These are phyloP conservation scores for Linnemannia elongata DNA, from an alignment of 192 early-diverging fungal species.

Conservation along the genomic window DNA sequence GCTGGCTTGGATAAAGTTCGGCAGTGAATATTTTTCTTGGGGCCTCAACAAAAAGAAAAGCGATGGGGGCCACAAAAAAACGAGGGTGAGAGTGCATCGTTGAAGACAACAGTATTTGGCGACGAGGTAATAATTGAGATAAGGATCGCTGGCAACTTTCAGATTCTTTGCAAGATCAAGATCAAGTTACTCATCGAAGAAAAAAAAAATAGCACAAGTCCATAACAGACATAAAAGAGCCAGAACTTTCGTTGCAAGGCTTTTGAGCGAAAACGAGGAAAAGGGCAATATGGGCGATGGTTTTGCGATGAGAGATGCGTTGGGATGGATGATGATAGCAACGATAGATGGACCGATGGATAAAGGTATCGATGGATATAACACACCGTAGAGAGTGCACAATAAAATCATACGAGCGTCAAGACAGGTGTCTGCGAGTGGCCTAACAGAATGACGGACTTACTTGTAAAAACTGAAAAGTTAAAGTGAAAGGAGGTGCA, in stretches of 20 bases:
- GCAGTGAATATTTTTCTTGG: conserved; percentile 11
- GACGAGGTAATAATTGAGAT: not conserved
- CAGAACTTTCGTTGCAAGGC: not conserved
- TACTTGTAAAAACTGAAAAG: conserved; percentile 45
- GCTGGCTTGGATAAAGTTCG: conserved; percentile 1
- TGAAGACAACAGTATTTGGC: not conserved
- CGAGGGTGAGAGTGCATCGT: not conserved
- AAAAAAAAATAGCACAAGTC: not conserved
- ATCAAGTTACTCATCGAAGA: not conserved
- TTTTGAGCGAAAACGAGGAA: not conserved
- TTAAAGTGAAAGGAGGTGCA: conserved; percentile 39
- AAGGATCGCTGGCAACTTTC: not conserved
- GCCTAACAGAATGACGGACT: conserved; percentile 5
- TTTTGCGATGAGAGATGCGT: not conserved
- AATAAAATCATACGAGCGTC: not conserved
- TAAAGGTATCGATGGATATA: conserved; percentile 22
- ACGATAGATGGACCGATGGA: conserved; percentile 37
- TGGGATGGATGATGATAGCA: not conserved
- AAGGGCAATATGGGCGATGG: not conserved
- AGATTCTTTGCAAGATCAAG: not conserved
- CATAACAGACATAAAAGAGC: not conserved
- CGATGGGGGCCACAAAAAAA: not conserved
- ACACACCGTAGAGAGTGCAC: not conserved
- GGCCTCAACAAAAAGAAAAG: conserved; percentile 1
- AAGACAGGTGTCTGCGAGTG: too few relatives aligned